Base-by-base conservation (phyloP, 768 basidiomycete genomes). In the Suillus brevipes region DNA sequence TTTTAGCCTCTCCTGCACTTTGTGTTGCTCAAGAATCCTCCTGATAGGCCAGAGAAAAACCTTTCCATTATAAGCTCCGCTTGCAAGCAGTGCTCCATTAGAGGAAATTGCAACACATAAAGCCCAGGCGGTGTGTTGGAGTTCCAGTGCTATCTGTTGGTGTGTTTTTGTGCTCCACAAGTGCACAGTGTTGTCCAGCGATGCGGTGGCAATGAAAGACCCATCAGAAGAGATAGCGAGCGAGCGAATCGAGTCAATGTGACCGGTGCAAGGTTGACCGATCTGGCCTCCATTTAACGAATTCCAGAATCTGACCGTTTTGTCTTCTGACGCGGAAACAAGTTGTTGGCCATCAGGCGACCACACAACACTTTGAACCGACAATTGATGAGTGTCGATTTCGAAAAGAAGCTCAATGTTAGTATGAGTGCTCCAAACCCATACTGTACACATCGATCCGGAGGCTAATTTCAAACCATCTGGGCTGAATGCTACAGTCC, bases 141-240 rank as follows among this genome's bases (percentile, higher is more conserved):
- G 36, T 25, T 23, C 14, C 14, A 23, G 56, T 2, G 37, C 37
- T 57, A 57, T 57, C 23, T 57, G 36, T 9, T 37, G 23, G 56
- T 57, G 56, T 38, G 56, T 25, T 4, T 16, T 38, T 37, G 58
- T 25, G 23, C 43, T 37, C 76, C 76, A 77, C 1, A 78, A 60
- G 0, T 74, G 74, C 2, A 72, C 72, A 34, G 73, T 70, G 0
- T 70, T 70, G n/a, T 77, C 76, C 6, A 66, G 68, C 28, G 76
- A 77, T 1, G 69, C 76, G 1, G 76, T 78, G 0, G 68, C 74
- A 49, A 77, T 70, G 31, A 68, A 67, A 9, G 47, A 66, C 2
- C 69, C 74, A 23, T 68, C 60, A 6, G 69, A 73, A 1, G 77
- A 78, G 58, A 76, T 57, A 2, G 74, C 68, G 38, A 77, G 49